A percentile compares a stretch with the other conserved stretches of the same genome.
Evolutionary conservation across 169 alveolate species (phyloP).

Genomic region (Neospora caninum): DNA sequence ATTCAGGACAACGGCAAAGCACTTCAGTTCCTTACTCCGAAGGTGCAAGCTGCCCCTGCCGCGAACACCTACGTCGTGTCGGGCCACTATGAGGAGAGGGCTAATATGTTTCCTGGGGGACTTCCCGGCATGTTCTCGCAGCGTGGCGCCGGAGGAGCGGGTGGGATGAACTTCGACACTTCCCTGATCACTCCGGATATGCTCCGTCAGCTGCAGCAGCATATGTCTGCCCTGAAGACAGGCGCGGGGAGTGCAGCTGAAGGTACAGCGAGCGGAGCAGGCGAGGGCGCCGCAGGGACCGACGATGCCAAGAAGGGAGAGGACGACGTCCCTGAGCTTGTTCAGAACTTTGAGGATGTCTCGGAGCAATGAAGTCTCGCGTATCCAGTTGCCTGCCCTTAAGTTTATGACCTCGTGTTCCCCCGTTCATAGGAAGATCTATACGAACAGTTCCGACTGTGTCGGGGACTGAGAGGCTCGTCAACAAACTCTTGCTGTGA

Average conservation of each 20-base stretch:
- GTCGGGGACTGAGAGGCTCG: not conserved
- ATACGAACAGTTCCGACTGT: not conserved
- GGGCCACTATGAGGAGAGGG: conserved; percentile 93
- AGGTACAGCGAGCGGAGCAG: not conserved
- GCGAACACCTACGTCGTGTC: conserved; percentile 94
- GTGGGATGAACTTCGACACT: conserved; percentile 41
- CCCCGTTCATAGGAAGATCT: no score
- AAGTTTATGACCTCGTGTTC: not conserved
- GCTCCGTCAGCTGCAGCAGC: conserved; percentile 64
- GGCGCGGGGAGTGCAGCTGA: not conserved
- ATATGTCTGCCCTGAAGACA: conserved; percentile 31
- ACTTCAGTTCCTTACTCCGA: conserved; percentile 93
- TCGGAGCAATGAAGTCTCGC: conserved; percentile 25
- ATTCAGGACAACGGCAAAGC: conserved; percentile 94
- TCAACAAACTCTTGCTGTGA: not conserved
- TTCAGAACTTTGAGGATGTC: conserved; percentile 61
- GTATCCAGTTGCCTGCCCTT: not conserved
- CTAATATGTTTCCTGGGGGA: conserved; percentile 46
- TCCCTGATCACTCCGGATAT: conserved; percentile 37
- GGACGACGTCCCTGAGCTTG: conserved; percentile 69
- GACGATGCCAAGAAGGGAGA: conserved; percentile 1
- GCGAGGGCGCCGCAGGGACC: conserved; percentile 11
- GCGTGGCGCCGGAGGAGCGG: conserved; percentile 43
- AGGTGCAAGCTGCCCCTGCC: conserved; percentile 91
- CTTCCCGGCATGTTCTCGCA: conserved; percentile 20